phyloP scores from a whole-genome alignment of 495 filamentous ascomycete species.

The Cenococcum geophilum region DNA sequence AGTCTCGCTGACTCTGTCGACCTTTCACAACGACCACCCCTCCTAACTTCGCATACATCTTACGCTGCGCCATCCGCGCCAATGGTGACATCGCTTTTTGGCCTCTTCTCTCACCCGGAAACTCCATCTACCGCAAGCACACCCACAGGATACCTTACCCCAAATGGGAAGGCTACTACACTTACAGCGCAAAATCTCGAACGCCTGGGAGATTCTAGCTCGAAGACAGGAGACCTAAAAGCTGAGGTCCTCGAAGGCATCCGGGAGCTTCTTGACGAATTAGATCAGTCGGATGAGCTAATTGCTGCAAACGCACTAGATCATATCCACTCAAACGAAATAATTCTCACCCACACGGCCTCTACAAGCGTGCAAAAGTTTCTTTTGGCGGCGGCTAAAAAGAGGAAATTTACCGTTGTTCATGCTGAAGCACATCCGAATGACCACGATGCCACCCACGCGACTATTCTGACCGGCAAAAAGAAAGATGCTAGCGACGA shows the following conservation, averaged over 20 bases:
- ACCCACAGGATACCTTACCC: constrained; percentile 36
- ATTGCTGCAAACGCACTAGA: constrained; percentile 80
- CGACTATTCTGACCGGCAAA: constrained; percentile 50
- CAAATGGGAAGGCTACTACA: constrained; percentile 21
- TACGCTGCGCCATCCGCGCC: constrained; percentile 43
- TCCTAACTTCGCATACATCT: constrained; percentile 50
- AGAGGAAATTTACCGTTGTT: constrained; percentile 82
- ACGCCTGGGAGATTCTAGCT: constrained; percentile 26
- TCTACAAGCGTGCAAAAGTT: constrained; percentile 81
- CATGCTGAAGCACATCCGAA: constrained; percentile 68
- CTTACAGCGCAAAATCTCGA: constrained; percentile 34
- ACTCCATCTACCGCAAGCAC: constrained; percentile 34
- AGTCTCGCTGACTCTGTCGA: constrained; percentile 22
- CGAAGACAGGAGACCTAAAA: constrained; percentile 41
- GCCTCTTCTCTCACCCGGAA: constrained; percentile 60
- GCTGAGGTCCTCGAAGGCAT: constrained; percentile 88
- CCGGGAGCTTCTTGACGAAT: constrained; percentile 84
- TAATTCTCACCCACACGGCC: constrained; percentile 76
- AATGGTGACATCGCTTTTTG: constrained; percentile 67
- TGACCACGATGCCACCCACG: constrained; percentile 56
- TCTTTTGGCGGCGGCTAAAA: constrained; percentile 71
- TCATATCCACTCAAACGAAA: constrained; percentile 84
- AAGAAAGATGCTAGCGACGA: constrained; percentile 41
- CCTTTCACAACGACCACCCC: constrained; percentile 45
- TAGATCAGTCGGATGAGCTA: constrained; percentile 80